Conservation (phyloP, 306 rosid species). For the Trichosanthes cucumerina region DNA sequence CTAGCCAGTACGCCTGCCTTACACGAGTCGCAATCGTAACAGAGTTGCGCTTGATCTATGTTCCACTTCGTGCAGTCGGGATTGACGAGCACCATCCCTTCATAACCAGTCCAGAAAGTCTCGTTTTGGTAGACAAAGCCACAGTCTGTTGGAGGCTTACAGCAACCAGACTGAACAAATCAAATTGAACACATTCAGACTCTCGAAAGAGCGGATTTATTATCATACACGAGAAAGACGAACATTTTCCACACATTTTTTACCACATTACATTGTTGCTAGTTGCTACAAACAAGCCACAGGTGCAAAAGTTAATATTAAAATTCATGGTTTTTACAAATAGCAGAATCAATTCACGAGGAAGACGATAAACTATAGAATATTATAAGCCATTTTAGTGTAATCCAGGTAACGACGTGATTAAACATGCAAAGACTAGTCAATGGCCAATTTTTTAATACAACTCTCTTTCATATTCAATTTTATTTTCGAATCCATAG, state of each 20-base stretch:
- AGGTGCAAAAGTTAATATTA: background rate
- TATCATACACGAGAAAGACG: background rate
- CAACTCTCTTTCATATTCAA: background rate
- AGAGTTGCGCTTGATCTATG: slow-evolving; percentile 53
- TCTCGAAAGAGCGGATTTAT: background rate
- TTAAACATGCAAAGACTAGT: background rate
- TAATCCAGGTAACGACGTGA: background rate
- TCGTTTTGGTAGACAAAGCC: slow-evolving; percentile 45
- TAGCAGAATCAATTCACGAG: background rate
- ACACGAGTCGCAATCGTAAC: slow-evolving; percentile 72
- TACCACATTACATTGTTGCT: background rate
- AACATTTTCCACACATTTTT: background rate
- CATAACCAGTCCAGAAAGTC: slow-evolving; percentile 41
- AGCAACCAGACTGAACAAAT: slow-evolving; percentile 73
- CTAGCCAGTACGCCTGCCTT: slow-evolving; percentile 80
- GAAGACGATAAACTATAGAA: background rate
- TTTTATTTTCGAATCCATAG: background rate
- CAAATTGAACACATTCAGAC: background rate
- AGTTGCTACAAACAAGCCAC: background rate
- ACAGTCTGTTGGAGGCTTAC: slow-evolving; percentile 84
- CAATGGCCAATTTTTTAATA: background rate
- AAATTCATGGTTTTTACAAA: background rate
- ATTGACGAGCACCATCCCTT: slow-evolving; percentile 17
- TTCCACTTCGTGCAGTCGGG: slow-evolving; percentile 61
- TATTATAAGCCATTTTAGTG: background rate